Conservation (phyloP, 2,329 filamentous ascomycete genomes). For the Metarhizium sp. region DNA sequence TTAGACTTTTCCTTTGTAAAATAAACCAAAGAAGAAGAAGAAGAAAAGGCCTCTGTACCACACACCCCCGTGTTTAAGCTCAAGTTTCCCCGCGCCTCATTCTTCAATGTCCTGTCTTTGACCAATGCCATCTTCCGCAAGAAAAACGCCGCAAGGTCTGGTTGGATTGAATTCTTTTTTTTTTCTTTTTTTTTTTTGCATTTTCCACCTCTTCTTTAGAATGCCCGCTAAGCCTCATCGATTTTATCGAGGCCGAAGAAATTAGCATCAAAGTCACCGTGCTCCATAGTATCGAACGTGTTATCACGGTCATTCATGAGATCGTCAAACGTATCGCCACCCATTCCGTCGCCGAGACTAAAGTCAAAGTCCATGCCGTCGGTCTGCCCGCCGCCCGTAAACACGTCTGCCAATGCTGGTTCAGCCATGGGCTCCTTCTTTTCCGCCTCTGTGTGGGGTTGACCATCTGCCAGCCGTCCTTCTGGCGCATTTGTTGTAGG, state of each 20-base stretch:
- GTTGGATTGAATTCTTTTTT: neutral
- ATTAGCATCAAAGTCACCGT: slow-evolving; percentile 36
- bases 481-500: slow-evolving; percentile 6
- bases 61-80: neutral
- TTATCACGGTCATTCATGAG: slow-evolving; percentile 34
- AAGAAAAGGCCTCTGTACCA: neutral
- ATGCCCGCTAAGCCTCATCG: slow-evolving; percentile 11
- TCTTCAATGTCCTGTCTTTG: too few relatives aligned
- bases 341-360: slow-evolving; percentile 18
- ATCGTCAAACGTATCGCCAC: slow-evolving; percentile 38
- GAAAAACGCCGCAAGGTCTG: too few relatives aligned
- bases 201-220: neutral
- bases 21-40: too few relatives aligned
- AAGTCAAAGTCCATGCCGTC: slow-evolving; percentile 29
- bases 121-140: too few relatives aligned
- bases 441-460: slow-evolving; percentile 13
- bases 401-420: slow-evolving; percentile 34
- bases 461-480: slow-evolving; percentile 4
- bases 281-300: slow-evolving; percentile 30
- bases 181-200: neutral
- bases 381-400: slow-evolving; percentile 31
- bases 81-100: neutral
- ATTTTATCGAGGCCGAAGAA: slow-evolving; percentile 32
- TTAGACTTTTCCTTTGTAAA: neutral
- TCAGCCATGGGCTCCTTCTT: slow-evolving; percentile 17